Evolutionary conservation across 177 flowering plant species (phyloP).

Genomic region (Vitis hybrid): DNA sequence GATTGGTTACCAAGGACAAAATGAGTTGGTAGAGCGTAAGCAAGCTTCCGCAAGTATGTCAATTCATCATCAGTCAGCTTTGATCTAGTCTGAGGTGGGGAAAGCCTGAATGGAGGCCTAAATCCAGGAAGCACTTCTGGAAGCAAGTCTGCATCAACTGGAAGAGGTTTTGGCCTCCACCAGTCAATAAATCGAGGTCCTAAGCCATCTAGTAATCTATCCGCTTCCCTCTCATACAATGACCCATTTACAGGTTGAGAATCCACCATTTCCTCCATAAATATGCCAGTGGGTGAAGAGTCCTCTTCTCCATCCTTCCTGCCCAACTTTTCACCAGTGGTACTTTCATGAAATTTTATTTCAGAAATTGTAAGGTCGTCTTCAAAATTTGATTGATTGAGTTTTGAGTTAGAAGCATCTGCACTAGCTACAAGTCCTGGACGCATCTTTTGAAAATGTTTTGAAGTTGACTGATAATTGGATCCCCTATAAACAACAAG

Average conservation of each 20-base stretch:
- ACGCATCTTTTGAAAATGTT: constrained; percentile 10
- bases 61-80: constrained; percentile 75
- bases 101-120: constrained; percentile 66
- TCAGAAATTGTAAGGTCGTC: constrained; percentile 5
- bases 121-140: constrained; percentile 76
- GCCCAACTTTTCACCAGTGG: constrained; percentile 10
- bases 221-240: constrained; percentile 80
- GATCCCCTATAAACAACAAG: constrained; percentile 80
- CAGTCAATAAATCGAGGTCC: constrained; percentile 95
- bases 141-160: constrained; percentile 95
- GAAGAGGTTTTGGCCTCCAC: constrained; percentile 93
- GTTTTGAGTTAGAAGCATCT: constrained; percentile 11
- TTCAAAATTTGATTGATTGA: constrained; percentile 7
- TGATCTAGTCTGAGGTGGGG: constrained; percentile 51
- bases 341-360: constrained; percentile 6
- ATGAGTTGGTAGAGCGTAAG: constrained; percentile 82
- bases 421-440: constrained; percentile 11
- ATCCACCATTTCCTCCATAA: constrained; percentile 16
- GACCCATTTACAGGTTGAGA: constrained; percentile 36
- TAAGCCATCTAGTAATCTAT: constrained; percentile 85
- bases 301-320: constrained; percentile 12
- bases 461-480: constrained; percentile 24
- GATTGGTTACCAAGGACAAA: constrained; percentile 77
- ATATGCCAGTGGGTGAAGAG: constrained; percentile 6
- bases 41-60: constrained; percentile 80